Conservation (phyloP, 2,329 filamentous ascomycete species). For the Cytospora leucostoma region DNA sequence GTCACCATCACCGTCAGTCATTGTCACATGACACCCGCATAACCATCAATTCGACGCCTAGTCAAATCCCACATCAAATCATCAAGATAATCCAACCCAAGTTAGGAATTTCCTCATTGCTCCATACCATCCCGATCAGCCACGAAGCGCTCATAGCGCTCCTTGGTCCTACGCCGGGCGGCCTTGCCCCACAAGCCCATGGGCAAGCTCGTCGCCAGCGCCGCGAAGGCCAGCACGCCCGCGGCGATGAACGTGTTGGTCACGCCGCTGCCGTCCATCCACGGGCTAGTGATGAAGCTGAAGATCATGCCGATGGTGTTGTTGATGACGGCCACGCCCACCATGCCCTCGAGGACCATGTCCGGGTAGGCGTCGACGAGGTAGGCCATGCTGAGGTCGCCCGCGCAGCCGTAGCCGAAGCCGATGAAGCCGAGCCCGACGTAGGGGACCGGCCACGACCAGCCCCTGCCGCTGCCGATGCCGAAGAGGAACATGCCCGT, state of each 20-base stretch:
- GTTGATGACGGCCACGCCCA: slow-evolving; percentile 47
- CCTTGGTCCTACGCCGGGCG: slow-evolving; percentile 49
- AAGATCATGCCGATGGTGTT: slow-evolving; percentile 27
- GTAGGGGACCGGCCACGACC: slow-evolving; percentile 48
- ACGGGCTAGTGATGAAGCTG: slow-evolving; percentile 26
- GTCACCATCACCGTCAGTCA: neutral
- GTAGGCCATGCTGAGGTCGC: slow-evolving; percentile 47
- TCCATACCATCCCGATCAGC: slow-evolving; percentile 46
- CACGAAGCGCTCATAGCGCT: slow-evolving; percentile 48
- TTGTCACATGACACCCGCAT: neutral
- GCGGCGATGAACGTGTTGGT: slow-evolving; percentile 40
- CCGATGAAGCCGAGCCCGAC: slow-evolving; percentile 50
- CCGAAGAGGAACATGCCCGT: slow-evolving; percentile 51
- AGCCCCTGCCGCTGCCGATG: slow-evolving; percentile 47
- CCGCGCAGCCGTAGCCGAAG: slow-evolving; percentile 45
- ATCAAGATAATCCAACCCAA: neutral
- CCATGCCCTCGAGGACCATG: slow-evolving; percentile 50
- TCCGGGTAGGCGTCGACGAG: slow-evolving; percentile 52
- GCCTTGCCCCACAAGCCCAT: slow-evolving; percentile 58
- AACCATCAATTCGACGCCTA: neutral
- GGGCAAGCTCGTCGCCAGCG: slow-evolving; percentile 52
- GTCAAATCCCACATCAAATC: neutral
- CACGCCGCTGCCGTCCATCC: slow-evolving; percentile 24
- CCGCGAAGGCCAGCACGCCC: slow-evolving; percentile 51
- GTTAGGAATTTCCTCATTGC: neutral